Evolutionary conservation across 352 stramenopile species (phyloP), one percentile per base, ranked within the genome.

Genomic region (Phytophthora palmivora): DNA sequence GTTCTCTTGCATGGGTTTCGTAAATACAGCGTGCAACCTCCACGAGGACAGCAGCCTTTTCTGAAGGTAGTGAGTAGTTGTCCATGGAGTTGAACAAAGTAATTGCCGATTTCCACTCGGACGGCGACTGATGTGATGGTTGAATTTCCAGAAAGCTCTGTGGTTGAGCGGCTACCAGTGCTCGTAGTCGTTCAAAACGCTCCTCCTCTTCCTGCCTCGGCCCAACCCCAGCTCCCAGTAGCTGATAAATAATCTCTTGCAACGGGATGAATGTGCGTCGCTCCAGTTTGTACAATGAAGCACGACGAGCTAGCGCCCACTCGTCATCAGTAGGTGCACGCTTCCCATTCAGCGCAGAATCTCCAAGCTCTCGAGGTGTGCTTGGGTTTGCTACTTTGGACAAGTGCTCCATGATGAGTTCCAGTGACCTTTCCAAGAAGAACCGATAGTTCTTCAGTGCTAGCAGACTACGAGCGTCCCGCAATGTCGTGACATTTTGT

Each of bases 391-490:
- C 58, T 2, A 63, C 39, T 30, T 55, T 44, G 2, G 41, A 28
- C 18, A 91, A 52, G 47, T 86, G 67, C 6, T 80, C 55, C 66
- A 91, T 77, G 16, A 88, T 73, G 1, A 79, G 60, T 16, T 70
- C 67, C 15, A 93, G 64, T 8, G 79, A 75, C 24, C 80, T 72
- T 58, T 93, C 84, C 18, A 93, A 34, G 46, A 89, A 93, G 43
- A 89, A 88, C 0, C 84, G 79, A 55, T 90, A 93, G 48, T 80
- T 87, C 58, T 89, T 89, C 1, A 93, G 46, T 1, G 84, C 84
- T 10, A 84, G 42, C 26, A 90, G 26, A 59, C 78, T 84, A 8
- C 79, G 74, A 6, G 75, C 69, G 34, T 91, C 76, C 30, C 84
- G 76, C 34, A 84, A 47, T 10, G 51, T 75, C 7, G 67, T 79